Percentiles rank a stretch among this genome's conserved stretches.
Evolutionary conservation across 148 eudicot genomes (phyloP).

Genomic region (Rheum nobile): DNA sequence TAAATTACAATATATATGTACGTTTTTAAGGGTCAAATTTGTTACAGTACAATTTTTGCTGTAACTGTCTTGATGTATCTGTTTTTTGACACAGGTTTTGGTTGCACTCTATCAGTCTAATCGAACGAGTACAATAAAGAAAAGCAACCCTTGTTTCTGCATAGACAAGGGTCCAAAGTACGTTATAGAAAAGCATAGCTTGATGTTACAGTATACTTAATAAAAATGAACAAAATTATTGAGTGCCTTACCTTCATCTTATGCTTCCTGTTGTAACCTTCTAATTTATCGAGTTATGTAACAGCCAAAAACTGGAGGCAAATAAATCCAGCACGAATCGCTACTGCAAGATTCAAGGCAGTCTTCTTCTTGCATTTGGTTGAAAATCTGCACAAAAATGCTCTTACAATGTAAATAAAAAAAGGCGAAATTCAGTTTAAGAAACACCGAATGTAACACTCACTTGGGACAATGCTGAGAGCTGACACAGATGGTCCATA

Average conservation of each 20-base stretch:
- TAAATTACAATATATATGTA: too few species aligned
- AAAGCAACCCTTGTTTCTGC: too few species aligned
- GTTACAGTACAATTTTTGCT: too few species aligned
- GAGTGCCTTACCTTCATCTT: slow-evolving; percentile 57
- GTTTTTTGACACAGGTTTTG: too few species aligned
- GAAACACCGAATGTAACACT: neutral
- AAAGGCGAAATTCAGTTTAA: neutral
- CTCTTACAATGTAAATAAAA: slow-evolving; percentile 2
- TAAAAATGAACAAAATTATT: too few species aligned
- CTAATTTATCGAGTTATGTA: slow-evolving; percentile 31
- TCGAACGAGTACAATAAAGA: too few species aligned
- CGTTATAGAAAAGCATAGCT: too few species aligned
- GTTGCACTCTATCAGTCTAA: too few species aligned
- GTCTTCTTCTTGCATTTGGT: slow-evolving; percentile 42
- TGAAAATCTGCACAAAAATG: slow-evolving; percentile 38
- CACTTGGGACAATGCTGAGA: slow-evolving; percentile 65
- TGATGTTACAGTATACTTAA: too few species aligned
- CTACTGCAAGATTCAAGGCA: slow-evolving; percentile 57
- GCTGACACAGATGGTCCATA: slow-evolving; percentile 83
- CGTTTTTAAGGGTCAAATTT: too few species aligned
- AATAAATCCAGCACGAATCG: slow-evolving; percentile 31
- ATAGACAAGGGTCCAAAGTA: too few species aligned
- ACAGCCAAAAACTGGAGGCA: slow-evolving; percentile 33
- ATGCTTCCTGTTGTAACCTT: slow-evolving; percentile 12
- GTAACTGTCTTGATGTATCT: too few species aligned